These are phyloP conservation scores for Kwoniella dejecticola DNA, from an alignment of 768 basidiomycete species.

Conservation along the genomic window DNA sequence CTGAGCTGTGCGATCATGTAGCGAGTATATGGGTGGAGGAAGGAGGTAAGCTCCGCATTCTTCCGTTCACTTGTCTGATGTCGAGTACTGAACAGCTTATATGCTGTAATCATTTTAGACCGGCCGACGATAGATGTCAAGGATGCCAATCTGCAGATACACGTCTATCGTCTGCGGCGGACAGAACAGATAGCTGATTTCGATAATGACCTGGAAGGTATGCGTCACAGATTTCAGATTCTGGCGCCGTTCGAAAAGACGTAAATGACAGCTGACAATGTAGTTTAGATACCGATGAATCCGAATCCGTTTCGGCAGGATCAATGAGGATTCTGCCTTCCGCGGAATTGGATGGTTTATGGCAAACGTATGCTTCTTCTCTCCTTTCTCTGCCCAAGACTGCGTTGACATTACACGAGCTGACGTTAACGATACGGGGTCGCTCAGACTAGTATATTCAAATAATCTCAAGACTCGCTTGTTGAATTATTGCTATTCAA, in stretches of 20 bases:
- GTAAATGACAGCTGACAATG: not conserved
- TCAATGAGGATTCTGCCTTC: slow-evolving; percentile 87
- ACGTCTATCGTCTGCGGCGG: slow-evolving; percentile 83
- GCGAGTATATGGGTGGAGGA: slow-evolving; percentile 74
- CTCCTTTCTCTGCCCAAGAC: not conserved
- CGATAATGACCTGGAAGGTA: slow-evolving; percentile 35
- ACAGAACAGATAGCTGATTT: slow-evolving; percentile 65
- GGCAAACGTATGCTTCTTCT: slow-evolving; percentile 66
- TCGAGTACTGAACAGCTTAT: not conserved
- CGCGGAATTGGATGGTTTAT: slow-evolving; percentile 80
- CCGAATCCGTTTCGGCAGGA: slow-evolving; percentile 80
- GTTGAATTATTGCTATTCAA: slow-evolving; percentile 92
- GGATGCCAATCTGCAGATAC: slow-evolving; percentile 65
- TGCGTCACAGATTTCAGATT: not conserved
- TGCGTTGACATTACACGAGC: not conserved
- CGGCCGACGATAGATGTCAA: not conserved
- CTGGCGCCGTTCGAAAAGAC: not conserved
- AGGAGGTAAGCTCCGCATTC: slow-evolving; percentile 56
- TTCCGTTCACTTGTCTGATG: not conserved
- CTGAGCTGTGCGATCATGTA: slow-evolving; percentile 71
- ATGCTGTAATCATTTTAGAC: not conserved
- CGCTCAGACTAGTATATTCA: slow-evolving; percentile 70
- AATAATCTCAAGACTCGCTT: slow-evolving; percentile 80
- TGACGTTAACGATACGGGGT: no score
- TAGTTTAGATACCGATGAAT: slow-evolving; percentile 60